A percentile compares a stretch with the other conserved stretches of the same genome.
Conservation (phyloP, 805 yeast genomes). For the Sugiyamaella mastotermitis region DNA sequence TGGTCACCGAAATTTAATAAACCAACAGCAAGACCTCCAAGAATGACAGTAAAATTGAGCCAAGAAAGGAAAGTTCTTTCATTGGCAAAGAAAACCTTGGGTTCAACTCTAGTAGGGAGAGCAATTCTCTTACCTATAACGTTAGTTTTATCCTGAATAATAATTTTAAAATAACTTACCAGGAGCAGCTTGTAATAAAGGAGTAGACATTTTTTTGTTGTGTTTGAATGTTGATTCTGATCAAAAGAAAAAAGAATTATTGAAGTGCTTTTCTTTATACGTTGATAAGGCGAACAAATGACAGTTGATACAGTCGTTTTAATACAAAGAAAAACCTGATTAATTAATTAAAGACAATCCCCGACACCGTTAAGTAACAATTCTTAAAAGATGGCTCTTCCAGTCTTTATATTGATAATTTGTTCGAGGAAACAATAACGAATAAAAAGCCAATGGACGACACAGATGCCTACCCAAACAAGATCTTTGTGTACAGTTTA, state of each 20-base stretch:
- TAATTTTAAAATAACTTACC: conserved; percentile 35
- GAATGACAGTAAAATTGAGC: conserved; percentile 97
- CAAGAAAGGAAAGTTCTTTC: conserved; percentile 98
- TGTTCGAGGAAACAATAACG: too few relatives aligned
- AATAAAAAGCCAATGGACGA: too few relatives aligned
- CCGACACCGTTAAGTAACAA: too few relatives aligned
- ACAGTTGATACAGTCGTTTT: too few relatives aligned
- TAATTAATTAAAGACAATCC: too few relatives aligned
- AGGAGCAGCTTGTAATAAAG: conserved; percentile 66
- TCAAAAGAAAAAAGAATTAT: neutral
- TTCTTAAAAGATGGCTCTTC: too few relatives aligned
- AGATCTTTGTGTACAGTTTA: too few relatives aligned
- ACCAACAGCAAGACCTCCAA: conserved; percentile 96
- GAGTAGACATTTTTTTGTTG: conserved; percentile 56
- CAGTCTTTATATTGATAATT: too few relatives aligned
- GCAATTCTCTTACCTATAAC: conserved; percentile 81
- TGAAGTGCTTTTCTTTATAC: too few relatives aligned
- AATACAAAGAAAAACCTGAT: too few relatives aligned
- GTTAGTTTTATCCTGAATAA: conserved; percentile 1
- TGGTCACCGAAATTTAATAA: conserved; percentile 92
- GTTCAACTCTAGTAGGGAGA: conserved; percentile 96
- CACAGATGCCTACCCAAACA: too few relatives aligned
- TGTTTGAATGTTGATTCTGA: neutral
- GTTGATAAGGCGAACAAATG: too few relatives aligned
- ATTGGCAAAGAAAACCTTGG: conserved; percentile 97